Percentiles rank a stretch among this genome's conserved stretches.
These are phyloP conservation scores for Agrostemma githago DNA, from an alignment of 148 eudicot genomes.

Conservation along the genomic window DNA sequence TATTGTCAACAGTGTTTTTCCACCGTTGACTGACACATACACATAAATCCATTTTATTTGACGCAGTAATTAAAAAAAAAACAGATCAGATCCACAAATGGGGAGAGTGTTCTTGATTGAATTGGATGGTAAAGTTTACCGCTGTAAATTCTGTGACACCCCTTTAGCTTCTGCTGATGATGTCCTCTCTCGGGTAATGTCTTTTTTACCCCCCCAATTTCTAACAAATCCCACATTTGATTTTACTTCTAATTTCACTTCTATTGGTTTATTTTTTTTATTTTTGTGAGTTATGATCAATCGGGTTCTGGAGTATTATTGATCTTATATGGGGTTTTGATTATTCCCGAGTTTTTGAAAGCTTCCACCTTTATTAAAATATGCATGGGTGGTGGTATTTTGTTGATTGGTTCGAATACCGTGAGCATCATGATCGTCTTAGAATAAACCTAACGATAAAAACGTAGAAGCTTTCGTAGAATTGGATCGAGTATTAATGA, in stretches of 20 bases:
- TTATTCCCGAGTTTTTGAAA: no score
- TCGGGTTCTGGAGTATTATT: not conserved
- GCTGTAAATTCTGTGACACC: slow-evolving; percentile 41
- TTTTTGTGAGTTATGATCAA: not conserved
- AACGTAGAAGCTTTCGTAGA: not conserved
- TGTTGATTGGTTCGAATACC: no score
- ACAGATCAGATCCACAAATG: slow-evolving; percentile 19
- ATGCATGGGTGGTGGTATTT: no score
- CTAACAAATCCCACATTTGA: not conserved
- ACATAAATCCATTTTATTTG: not conserved
- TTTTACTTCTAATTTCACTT: not conserved
- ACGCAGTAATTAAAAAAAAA: not conserved
- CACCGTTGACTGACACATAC: not conserved
- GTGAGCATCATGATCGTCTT: no score
- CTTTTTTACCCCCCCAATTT: not conserved
- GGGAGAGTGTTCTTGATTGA: slow-evolving; percentile 49
- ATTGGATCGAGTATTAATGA: not conserved
- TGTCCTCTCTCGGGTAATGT: slow-evolving; percentile 36
- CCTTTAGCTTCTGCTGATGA: slow-evolving; percentile 42
- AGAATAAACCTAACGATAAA: no score
- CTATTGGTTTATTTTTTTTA: not conserved
- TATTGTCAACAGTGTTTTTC: not conserved
- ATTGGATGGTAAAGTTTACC: slow-evolving; percentile 41
- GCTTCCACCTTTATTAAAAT: no score
- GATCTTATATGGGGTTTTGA: no score